Evolutionary conservation across 345 rosid genomes (phyloP).

Genomic region (Microthlaspi erraticum): DNA sequence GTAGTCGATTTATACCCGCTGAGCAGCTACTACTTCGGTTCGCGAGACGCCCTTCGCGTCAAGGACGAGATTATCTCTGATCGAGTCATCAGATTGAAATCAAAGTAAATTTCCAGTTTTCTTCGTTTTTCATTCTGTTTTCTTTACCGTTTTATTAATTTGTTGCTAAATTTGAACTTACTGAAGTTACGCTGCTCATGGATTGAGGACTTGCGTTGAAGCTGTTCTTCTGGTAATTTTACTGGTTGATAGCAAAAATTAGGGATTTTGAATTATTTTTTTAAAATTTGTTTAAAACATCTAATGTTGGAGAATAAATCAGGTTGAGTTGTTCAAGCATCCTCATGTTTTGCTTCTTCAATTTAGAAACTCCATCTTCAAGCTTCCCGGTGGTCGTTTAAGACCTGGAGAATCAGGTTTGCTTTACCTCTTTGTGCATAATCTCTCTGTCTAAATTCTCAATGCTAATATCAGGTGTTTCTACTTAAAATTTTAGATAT

Average conservation of each 20-base stretch:
- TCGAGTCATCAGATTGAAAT: slow-evolving; percentile 71
- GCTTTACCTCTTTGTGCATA: background rate
- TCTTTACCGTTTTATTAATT: background rate
- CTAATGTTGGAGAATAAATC: slow-evolving; percentile 30
- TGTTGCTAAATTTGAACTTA: background rate
- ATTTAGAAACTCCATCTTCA: slow-evolving; percentile 63
- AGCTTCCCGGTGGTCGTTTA: slow-evolving; percentile 88
- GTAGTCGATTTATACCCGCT: slow-evolving; percentile 69
- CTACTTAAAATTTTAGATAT: slow-evolving; percentile 49
- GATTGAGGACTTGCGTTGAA: slow-evolving; percentile 81
- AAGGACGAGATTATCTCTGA: slow-evolving; percentile 61
- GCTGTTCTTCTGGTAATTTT: slow-evolving; percentile 75
- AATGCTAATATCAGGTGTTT: background rate
- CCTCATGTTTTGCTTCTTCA: slow-evolving; percentile 85
- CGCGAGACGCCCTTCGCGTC: slow-evolving; percentile 61
- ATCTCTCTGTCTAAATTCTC: slow-evolving; percentile 7
- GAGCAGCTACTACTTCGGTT: slow-evolving; percentile 76
- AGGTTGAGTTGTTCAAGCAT: slow-evolving; percentile 90
- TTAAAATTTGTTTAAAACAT: background rate
- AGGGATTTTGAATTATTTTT: background rate
- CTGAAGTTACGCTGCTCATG: slow-evolving; percentile 66
- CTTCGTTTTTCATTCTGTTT: background rate
- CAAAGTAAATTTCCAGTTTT: slow-evolving; percentile 53
- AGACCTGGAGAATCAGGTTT: slow-evolving; percentile 84
- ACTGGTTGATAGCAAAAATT: slow-evolving; percentile 4